Base-by-base conservation (phyloP, 192 early-diverging fungal species). In the Lobosporangium transversale region DNA sequence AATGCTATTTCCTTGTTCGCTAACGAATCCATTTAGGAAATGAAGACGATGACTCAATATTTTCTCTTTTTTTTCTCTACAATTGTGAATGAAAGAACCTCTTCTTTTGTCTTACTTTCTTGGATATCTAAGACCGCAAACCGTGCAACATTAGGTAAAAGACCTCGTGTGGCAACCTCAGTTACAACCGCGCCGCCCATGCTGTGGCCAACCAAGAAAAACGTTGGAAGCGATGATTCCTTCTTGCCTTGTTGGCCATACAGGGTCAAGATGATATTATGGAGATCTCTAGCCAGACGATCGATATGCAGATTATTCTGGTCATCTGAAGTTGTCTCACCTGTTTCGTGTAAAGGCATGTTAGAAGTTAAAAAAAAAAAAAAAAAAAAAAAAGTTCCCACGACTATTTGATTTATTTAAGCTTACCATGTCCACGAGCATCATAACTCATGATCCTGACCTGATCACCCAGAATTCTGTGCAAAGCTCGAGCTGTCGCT, bases 121-220 rank as follows among this genome's bases (percentile, higher is more conserved):
- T 0, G 26, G 17, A 45, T 27, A 50, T 89, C 88, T 10, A 89
- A 78, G 4, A 88, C 81, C 10, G 80, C 78, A n/a, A 89, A 35
- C 2, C 84, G 86, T 1, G 69, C 17, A 0, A 88, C 56, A 6
- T 55, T 65, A 6, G 50, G 42, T 0, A 88, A 33, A 44, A 76
- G 23, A 14, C 61, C 58, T 8, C 76, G 56, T 24, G 54, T 62
- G 1, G 82, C 88, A 8, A 63, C 79, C 27, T 87, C 78, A 0
- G 76, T 79, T 1, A 81, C 83, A 18, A 87, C 75, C 0, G 87
- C 83, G 3, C 88, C 88, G 18, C 88, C 88, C 86, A 89, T 86
- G 57, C 88, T 82, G 57, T 73, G 69, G 24, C 69, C 69, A 0
- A 73, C 37, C 30, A 73, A 32, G 49, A 68, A 30, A 11, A 59